phyloP scores from a whole-genome alignment of 129 eudicot species.

The Saussurea involucrata region DNA sequence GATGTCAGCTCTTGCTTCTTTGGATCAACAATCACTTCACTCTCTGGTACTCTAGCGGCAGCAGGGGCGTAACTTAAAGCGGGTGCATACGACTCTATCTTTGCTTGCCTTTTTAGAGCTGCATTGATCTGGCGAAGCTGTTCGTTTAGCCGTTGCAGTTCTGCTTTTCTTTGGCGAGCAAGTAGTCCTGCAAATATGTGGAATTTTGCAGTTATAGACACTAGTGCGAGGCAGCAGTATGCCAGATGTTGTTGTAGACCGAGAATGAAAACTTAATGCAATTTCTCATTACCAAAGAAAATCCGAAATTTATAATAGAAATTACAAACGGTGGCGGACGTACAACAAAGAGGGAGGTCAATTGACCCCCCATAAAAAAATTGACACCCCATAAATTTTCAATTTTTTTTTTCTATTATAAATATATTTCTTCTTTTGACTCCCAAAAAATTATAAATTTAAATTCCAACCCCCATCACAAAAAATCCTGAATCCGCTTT shows the following conservation, averaged over 20 bases:
- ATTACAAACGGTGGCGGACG: too few relatives aligned
- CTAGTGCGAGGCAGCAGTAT: too few relatives aligned
- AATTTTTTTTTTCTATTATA: too few relatives aligned
- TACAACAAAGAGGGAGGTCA: too few relatives aligned
- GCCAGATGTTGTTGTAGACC: too few relatives aligned
- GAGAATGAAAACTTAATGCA: too few relatives aligned
- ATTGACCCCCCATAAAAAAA: too few relatives aligned
- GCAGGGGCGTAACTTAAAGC: slow-evolving; percentile 91
- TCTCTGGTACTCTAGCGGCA: slow-evolving; percentile 59
- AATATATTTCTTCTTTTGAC: not conserved
- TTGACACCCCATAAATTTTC: not conserved
- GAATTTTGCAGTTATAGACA: not conserved
- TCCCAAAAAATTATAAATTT: not conserved
- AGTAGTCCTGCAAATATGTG: slow-evolving; percentile 56
- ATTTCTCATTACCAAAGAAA: too few relatives aligned
- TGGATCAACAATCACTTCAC: slow-evolving; percentile 86
- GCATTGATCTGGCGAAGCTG: slow-evolving; percentile 95
- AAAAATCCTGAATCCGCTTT: too few relatives aligned
- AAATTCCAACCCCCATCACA: not conserved
- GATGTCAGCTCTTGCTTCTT: slow-evolving; percentile 66
- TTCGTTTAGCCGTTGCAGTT: slow-evolving; percentile 73
- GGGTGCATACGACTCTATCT: slow-evolving; percentile 98
- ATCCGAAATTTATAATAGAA: too few relatives aligned
- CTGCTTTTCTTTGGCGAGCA: slow-evolving; percentile 90
- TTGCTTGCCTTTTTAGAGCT: slow-evolving; percentile 95